Base-by-base conservation (phyloP, 176 grass and related monocot species). In the Musa itinerans region DNA sequence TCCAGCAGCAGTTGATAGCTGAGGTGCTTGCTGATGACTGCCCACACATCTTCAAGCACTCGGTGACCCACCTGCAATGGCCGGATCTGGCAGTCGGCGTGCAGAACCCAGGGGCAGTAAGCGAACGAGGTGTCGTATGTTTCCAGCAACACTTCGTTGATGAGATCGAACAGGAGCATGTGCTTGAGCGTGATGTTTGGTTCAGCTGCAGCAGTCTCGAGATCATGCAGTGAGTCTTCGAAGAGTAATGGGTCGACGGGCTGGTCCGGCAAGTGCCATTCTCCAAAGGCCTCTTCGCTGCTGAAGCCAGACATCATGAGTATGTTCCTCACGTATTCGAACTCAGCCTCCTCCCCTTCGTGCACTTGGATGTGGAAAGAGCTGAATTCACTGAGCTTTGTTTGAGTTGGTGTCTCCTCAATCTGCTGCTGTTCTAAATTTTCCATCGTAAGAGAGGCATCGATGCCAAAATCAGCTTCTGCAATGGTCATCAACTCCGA, bases 131-230 rank as follows among this genome's bases (percentile, higher is more conserved):
- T 72, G 21, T 91, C 80, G 24, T 93, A 91, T 52, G 88, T 86
- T 2, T 89, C 79, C 68, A 93, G 9, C 21, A 98, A 83, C 71
- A 90, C 86, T 63, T 98, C 90, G 19, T 98, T 93, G 76, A 93
- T 91, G 64, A 93, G 85, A 86, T 98, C 90, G 73, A 93, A 98
- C 54, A 98, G 79, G 73, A 93, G 94, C 86, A 98, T 88, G 76
- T 82, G 88, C 69, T 86, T 88, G 2, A 79, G 80, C 65, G 73
- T 76, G 10, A 55, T 87, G 11, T 85, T 68, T 2, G 82, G 74
- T n/a, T 89, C 90, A 25, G 72, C 64, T 1, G 34, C 81, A 3
- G n/a, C 25, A 34, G 68, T 71, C 22, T 74, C 53, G 13, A 72
- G 53, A 52, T 80, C 90, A 16, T 80, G 82, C 50, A 67, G 80